Percentiles rank a stretch among this genome's conserved stretches.
These are phyloP conservation scores for Candida vaughaniae DNA, from an alignment of 805 yeast species.

Conservation along the genomic window DNA sequence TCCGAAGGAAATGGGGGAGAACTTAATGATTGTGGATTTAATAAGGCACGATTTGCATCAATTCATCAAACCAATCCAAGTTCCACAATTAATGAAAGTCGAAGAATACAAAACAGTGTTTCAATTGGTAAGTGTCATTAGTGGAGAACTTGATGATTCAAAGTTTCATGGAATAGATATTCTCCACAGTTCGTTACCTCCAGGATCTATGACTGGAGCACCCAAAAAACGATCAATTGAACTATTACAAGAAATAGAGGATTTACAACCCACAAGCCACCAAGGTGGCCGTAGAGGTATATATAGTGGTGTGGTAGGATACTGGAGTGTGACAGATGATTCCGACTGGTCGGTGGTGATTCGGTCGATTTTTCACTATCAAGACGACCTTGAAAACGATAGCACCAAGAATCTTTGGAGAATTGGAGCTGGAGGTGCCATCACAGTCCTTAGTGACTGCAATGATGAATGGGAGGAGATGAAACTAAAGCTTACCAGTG, in stretches of 20 bases:
- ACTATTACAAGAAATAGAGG: conserved; percentile 61
- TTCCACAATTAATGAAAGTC: conserved; percentile 79
- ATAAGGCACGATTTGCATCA: conserved; percentile 88
- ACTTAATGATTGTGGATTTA: conserved; percentile 93
- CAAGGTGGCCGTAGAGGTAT: conserved; percentile 65
- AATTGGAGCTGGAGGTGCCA: conserved; percentile 98
- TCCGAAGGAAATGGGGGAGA: conserved; percentile 94
- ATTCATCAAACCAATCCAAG: conserved; percentile 62
- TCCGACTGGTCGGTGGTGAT: conserved; percentile 97
- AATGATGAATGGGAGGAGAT: conserved; percentile 92
- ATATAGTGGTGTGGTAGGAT: conserved; percentile 94
- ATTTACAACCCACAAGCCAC: conserved; percentile 29
- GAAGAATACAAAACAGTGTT: conserved; percentile 91
- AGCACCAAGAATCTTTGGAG: conserved; percentile 52
- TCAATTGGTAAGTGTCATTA: conserved; percentile 88
- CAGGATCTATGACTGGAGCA: conserved; percentile 99
- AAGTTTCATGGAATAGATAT: conserved; percentile 72
- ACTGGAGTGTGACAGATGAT: conserved; percentile 83
- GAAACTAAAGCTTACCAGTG: conserved; percentile 76
- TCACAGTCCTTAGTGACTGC: conserved; percentile 81
- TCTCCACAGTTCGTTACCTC: conserved; percentile 78
- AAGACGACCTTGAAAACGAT: conserved; percentile 41
- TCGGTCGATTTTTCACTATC: conserved; percentile 73
- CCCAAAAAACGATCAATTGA: conserved; percentile 94
- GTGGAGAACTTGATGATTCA: conserved; percentile 49